Evolutionary conservation across 1,284 basidiomycete species (phyloP), one percentile per base, ranked within the genome.

Genomic region (Stereum hirsutum): DNA sequence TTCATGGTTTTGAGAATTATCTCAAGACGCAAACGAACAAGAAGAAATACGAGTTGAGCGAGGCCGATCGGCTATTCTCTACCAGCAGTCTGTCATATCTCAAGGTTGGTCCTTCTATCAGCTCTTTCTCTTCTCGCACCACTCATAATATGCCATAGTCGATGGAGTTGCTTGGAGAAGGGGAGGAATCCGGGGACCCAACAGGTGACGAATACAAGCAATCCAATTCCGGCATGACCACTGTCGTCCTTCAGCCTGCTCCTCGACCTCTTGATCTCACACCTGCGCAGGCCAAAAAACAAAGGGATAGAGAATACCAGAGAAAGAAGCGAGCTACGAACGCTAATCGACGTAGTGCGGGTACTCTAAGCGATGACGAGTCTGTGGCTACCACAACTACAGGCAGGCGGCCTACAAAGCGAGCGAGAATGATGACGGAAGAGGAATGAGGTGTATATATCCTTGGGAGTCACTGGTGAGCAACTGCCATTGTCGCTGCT

Each of bases 1-100:
- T 89, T 34, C 81, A 82, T 52, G 86, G 86, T 6, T 89, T 89
- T 52, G 86, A 89, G 41, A 77, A 79, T 32, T 89, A 89, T 54
- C 72, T 89, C 47, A 89, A 89, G 62, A 85, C 82, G 44, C 80
- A 78, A 48, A 72, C 72, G 6, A 65, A 82, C 50, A 70, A 80
- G 57, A 81, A 81, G 56, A 49, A 45, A 20, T 75, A 80, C 51
- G 85, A 89, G 50, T 70, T 86, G 42, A 74, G 70, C 45, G 86
- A 88, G 41, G 64, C 70, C n/a, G 86, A 89, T 54, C 70, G 87
- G 35, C 66, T 88, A 49, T 89, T 89, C 63, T 87, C 86, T 1
- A 79, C 70, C 45, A 88, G 85, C 60, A 88, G 85, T 51, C 54
- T 73, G 27, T 86, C 85, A 2, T 78, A 73, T 59, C 73, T 74